Base-by-base conservation (phyloP, 495 filamentous ascomycete genomes). In the Penicillium angulare region DNA sequence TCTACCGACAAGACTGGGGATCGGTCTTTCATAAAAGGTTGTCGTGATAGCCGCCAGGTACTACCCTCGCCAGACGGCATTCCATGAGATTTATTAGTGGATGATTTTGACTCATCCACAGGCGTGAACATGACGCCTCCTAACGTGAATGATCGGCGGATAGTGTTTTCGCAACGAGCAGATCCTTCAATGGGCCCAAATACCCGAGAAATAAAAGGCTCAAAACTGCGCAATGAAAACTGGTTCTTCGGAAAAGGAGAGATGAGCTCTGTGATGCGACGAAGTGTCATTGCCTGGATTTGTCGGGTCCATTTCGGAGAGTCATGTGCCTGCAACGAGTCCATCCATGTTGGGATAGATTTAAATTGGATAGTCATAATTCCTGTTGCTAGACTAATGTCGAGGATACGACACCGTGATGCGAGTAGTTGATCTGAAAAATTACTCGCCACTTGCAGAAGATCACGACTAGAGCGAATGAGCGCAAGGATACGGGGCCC, bases 401-500 rank as follows among this genome's bases (percentile, higher is more conserved):
- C 47, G n/a, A 70, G 50, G 13, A 81, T 50, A 18, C 68, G 65
- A 41, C 66, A 75, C 44, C 56, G 29, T 2, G 55, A 53, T 29
- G 39, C 20, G 1, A 81, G 56, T 0, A 78, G 48, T 27, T 47
- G 18, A 29, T 76, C 63, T 5, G 78, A 76, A 10, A 68, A 55
- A 9, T 52, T 46, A 22, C 57, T 66, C 27, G 67, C 55, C 0
- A 50, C 48, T 7, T 59, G 43, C 8, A 72, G 52, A 5, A 63
- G 62, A 31, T 48, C 23, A 22, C 65, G 57, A 39, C 67, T 74
- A 27, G 74, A 67, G 29, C 60, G 56, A 1, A 79, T 59, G 35
- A 89, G 56, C 0, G 67, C 69, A 0, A 91, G 65, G 26, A 96
- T 78, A 5, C 86, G 80, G 1, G 75, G 70, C 33, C 82, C 79